Evolutionary conservation across 2,329 filamentous ascomycete species (phyloP).

Genomic region (Lachnellula occidentalis): DNA sequence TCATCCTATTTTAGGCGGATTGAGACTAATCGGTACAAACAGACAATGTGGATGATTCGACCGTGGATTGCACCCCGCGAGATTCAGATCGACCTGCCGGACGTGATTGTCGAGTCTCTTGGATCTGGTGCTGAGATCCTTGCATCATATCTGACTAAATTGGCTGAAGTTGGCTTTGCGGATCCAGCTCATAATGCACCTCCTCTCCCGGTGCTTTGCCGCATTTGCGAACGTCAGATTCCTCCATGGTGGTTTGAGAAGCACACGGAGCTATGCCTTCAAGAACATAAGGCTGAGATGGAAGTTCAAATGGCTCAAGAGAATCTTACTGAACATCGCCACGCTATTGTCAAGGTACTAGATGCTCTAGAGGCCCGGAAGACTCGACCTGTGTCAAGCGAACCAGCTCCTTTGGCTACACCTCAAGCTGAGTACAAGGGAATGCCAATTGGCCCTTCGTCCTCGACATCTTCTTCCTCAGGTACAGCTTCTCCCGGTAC

Average conservation of each 20-base stretch:
- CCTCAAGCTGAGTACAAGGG: constrained; percentile 81
- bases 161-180: constrained; percentile 77
- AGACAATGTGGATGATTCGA: constrained; percentile 99
- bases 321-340: constrained; percentile 83
- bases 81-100: constrained; percentile 91
- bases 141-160: constrained; percentile 82
- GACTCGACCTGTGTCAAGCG: constrained; percentile 55
- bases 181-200: constrained; percentile 73
- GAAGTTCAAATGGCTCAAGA: constrained; percentile 96
- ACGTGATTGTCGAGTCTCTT: constrained; percentile 83
- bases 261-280: constrained; percentile 90
- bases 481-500: constrained; percentile 66
- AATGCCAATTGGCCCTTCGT: constrained; percentile 71
- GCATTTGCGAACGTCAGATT: constrained; percentile 95
- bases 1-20: neutral
- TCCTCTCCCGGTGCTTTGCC: constrained; percentile 80
- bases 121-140: constrained; percentile 93
- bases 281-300: constrained; percentile 96
- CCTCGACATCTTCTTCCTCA: constrained; percentile 61
- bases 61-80: constrained; percentile 83
- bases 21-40: constrained; percentile 28
- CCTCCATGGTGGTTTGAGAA: constrained; percentile 99
- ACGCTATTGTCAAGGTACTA: constrained; percentile 89
- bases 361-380: constrained; percentile 82
- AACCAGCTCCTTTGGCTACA: constrained; percentile 38